phyloP scores from a whole-genome alignment of 2,329 filamentous ascomycete species.

The Trichoderma harzianum region DNA sequence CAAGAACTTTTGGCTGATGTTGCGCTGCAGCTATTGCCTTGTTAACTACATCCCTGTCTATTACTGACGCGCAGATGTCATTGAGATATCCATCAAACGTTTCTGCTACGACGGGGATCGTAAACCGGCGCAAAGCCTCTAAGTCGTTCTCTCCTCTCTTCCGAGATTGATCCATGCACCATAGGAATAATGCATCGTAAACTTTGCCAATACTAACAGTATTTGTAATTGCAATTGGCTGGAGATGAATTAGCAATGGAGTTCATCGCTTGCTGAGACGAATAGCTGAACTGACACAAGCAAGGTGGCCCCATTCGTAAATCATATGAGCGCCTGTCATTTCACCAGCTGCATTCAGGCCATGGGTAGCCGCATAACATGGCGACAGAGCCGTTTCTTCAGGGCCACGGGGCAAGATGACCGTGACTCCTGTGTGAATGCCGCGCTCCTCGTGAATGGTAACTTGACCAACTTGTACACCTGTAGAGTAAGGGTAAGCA shows the following conservation, averaged over 20 bases:
- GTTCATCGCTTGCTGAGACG: not conserved
- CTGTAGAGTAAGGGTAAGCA: not conserved
- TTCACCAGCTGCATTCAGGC: not conserved
- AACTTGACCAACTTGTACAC: not conserved
- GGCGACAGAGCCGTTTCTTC: not conserved
- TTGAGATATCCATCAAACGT: not conserved
- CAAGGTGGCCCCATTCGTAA: not conserved
- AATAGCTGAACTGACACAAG: not conserved
- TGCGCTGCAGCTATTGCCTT: not conserved
- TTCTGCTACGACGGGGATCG: not conserved
- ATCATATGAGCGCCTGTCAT: not conserved
- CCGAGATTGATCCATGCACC: not conserved
- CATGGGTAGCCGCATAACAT: not conserved
- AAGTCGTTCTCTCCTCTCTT: not conserved
- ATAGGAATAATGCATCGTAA: not conserved
- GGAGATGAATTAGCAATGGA: not conserved
- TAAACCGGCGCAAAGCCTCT: not conserved
- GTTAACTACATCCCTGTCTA: not conserved
- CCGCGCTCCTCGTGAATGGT: not conserved
- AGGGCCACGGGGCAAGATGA: not conserved
- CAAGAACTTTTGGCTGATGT: not conserved
- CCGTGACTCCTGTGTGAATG: not conserved
- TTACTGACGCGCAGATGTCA: not conserved
- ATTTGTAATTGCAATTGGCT: not conserved
- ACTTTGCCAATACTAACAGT: not conserved